Conservation (phyloP, 1,284 basidiomycete species). For the Hymenochaete sp. region DNA sequence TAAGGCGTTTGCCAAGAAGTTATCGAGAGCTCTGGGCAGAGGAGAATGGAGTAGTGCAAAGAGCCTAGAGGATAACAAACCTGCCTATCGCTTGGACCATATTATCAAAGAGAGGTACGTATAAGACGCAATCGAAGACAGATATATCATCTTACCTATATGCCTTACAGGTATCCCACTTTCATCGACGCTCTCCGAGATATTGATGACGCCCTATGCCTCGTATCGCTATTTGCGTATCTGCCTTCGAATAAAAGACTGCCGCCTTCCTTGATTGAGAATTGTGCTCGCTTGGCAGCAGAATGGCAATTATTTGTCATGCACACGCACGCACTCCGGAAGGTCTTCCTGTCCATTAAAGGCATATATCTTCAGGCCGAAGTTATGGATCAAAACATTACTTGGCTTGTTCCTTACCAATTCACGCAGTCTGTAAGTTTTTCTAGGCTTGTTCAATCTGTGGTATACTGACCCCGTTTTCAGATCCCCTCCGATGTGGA, state of each 20-base stretch:
- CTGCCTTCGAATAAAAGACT: constrained; percentile 80
- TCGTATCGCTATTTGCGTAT: constrained; percentile 88
- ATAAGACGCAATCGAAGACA: constrained; percentile 1
- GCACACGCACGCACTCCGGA: constrained; percentile 79
- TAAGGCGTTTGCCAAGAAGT: constrained; percentile 97
- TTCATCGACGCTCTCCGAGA: constrained; percentile 95
- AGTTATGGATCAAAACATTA: constrained; percentile 85
- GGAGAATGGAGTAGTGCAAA: constrained; percentile 95
- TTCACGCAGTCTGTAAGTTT: constrained; percentile 86
- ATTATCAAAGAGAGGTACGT: constrained; percentile 91
- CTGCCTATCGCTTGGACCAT: constrained; percentile 85
- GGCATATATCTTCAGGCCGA: constrained; percentile 98
- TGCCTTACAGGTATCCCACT: constrained; percentile 74
- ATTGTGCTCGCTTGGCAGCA: constrained; percentile 82
- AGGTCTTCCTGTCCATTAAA: constrained; percentile 96
- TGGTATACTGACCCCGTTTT: neutral
- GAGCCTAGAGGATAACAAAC: constrained; percentile 88
- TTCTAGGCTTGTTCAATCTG: constrained; percentile 1
- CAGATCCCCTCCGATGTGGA: constrained; percentile 94
- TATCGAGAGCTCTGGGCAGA: constrained; percentile 87
- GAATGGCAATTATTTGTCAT: constrained; percentile 97
- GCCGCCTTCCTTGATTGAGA: constrained; percentile 78
- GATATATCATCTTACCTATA: constrained; percentile 13
- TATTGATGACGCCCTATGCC: constrained; percentile 94
- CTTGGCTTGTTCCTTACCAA: constrained; percentile 97